These are phyloP conservation scores for Colletotrichum lindemuthianum DNA, from an alignment of 2,329 filamentous ascomycete species.

Conservation along the genomic window DNA sequence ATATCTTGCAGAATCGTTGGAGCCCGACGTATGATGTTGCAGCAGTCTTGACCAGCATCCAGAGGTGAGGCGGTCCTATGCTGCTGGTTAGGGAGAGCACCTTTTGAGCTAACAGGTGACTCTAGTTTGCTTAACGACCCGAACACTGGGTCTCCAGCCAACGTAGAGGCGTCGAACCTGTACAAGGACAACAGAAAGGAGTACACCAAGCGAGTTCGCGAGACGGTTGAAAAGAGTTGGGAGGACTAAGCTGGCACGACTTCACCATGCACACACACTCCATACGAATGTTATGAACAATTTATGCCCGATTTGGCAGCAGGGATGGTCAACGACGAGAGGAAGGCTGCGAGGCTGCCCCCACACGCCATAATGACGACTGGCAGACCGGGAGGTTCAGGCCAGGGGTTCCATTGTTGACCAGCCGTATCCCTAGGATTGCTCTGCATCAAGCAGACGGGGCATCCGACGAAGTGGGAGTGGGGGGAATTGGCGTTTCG, in stretches of 20 bases:
- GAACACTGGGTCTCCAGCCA: constrained; percentile 97
- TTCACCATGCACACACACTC: constrained; percentile 13
- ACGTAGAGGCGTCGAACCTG: constrained; percentile 96
- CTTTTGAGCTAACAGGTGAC: constrained; percentile 6
- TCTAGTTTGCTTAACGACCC: constrained; percentile 92
- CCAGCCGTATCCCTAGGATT: constrained; percentile 20
- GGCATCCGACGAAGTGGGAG: constrained; percentile 22
- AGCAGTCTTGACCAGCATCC: constrained; percentile 95
- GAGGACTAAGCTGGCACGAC: constrained; percentile 72
- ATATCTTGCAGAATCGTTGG: constrained; percentile 98
- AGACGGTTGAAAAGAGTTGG: constrained; percentile 99
- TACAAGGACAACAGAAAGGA: constrained; percentile 99
- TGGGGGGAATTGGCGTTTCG: constrained; percentile 34
- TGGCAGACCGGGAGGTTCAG: neutral
- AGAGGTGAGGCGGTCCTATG: constrained; percentile 71
- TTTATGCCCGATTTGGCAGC: constrained; percentile 10
- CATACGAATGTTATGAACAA: constrained; percentile 32
- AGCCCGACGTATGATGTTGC: constrained; percentile 99
- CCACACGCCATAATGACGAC: constrained; percentile 5
- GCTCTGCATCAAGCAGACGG: constrained; percentile 32
- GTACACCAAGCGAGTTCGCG: constrained; percentile 92
- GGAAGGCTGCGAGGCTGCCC: constrained; percentile 16
- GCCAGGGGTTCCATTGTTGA: neutral
- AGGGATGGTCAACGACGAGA: neutral
- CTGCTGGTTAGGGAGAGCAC: neutral